These are phyloP conservation scores for Sporisorium sorghi DNA, from an alignment of 1,284 basidiomycete genomes.

Conservation along the genomic window DNA sequence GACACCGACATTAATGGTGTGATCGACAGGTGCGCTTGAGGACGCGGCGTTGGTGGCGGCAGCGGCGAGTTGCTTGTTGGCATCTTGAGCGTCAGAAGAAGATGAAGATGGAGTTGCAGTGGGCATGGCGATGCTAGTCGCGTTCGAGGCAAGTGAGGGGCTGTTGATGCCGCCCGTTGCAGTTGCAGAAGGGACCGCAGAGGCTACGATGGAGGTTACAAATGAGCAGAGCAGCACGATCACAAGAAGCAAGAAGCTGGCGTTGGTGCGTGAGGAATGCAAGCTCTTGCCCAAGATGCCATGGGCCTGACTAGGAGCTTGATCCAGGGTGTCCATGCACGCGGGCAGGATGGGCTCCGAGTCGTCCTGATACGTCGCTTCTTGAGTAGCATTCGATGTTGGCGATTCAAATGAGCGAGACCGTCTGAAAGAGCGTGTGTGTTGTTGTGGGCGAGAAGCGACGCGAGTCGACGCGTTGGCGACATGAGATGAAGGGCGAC, in stretches of 20 bases:
- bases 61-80: constrained; percentile 21
- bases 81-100: background rate
- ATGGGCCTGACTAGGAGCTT: background rate
- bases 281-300: background rate
- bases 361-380: background rate
- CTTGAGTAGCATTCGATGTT: background rate
- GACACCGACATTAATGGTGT: constrained; percentile 38
- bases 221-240: constrained; percentile 10
- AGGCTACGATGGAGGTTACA: constrained; percentile 2
- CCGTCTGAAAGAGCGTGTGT: background rate
- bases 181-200: constrained; percentile 13
- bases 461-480: background rate
- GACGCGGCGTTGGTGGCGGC: constrained; percentile 1
- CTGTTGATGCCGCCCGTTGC: background rate
- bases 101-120: constrained; percentile 8
- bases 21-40: constrained; percentile 6
- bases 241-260: constrained; percentile 2
- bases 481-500: background rate
- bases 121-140: background rate
- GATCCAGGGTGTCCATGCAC: background rate
- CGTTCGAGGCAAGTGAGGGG: background rate
- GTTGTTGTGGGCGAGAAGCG: background rate
- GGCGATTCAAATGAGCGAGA: background rate
- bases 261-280: background rate
- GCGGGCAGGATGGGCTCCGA: background rate